These are phyloP conservation scores for Lathyrus oleraceus DNA, from an alignment of 306 rosid genomes.

Conservation along the genomic window DNA sequence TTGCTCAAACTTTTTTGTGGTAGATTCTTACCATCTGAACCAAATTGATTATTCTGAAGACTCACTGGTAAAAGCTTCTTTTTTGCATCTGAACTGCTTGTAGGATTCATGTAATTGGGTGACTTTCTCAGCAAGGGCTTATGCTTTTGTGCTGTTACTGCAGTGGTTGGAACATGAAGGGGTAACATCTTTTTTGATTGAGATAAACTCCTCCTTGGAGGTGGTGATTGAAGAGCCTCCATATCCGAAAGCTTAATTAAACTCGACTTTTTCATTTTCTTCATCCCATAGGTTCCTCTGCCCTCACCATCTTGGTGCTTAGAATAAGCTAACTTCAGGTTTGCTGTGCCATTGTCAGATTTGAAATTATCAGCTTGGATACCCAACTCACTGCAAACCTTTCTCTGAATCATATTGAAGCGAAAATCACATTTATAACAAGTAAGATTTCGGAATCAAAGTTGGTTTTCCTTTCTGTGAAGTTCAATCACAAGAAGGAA, in stretches of 20 bases:
- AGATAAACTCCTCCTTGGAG: slow-evolving; percentile 39
- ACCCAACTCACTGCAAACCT: slow-evolving; percentile 50
- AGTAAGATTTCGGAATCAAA: slow-evolving; percentile 31
- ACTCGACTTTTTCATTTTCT: slow-evolving; percentile 60
- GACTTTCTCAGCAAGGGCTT: slow-evolving; percentile 41
- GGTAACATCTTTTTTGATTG: slow-evolving; percentile 53
- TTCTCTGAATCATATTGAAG: slow-evolving; percentile 65
- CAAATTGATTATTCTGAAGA: slow-evolving; percentile 39
- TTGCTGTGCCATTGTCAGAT: slow-evolving; percentile 40
- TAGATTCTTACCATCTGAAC: slow-evolving; percentile 45
- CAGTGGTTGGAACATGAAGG: slow-evolving; percentile 36
- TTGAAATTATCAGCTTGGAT: slow-evolving; percentile 51
- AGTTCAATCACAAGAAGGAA: slow-evolving; percentile 44
- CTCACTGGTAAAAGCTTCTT: slow-evolving; percentile 50
- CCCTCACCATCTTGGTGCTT: slow-evolving; percentile 55
- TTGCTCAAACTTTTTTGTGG: slow-evolving; percentile 32
- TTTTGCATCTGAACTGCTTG: slow-evolving; percentile 69
- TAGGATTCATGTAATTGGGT: slow-evolving; percentile 82
- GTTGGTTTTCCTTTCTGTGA: slow-evolving; percentile 36
- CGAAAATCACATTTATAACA: slow-evolving; percentile 36
- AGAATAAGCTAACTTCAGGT: slow-evolving; percentile 44
- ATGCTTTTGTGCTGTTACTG: slow-evolving; percentile 41
- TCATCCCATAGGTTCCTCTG: slow-evolving; percentile 54
- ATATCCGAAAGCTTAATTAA: slow-evolving; percentile 55
- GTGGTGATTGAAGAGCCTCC: slow-evolving; percentile 45